phyloP scores from a whole-genome alignment of 768 basidiomycete species.

The Tylopilus vinaceipallidus region DNA sequence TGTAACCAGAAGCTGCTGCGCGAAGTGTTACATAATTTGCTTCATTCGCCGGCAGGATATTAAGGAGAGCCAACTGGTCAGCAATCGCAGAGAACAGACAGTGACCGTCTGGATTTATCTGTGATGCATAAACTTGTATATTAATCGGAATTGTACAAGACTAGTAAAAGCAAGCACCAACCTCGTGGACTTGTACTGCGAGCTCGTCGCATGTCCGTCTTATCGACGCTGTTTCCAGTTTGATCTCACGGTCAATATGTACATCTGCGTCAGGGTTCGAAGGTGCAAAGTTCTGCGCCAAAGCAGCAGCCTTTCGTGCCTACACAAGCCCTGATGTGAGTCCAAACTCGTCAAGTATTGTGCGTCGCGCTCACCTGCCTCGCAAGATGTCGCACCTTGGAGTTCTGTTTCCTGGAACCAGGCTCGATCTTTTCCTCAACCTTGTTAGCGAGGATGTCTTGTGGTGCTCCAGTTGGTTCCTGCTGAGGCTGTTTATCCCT shows the following conservation, averaged over 20 bases:
- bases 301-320: conserved; percentile 70
- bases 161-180: conserved; percentile 25
- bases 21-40: conserved; percentile 65
- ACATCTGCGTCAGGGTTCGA: conserved; percentile 61
- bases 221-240: conserved; percentile 67
- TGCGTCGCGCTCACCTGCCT: conserved; percentile 55
- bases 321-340: conserved; percentile 28
- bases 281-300: conserved; percentile 51
- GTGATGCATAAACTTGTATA: conserved; percentile 1
- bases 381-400: conserved; percentile 65
- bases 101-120: conserved; percentile 95
- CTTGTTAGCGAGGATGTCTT: conserved; percentile 34
- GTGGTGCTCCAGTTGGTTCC: conserved; percentile 47
- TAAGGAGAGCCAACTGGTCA: conserved; percentile 81
- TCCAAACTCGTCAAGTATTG: background rate
- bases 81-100: conserved; percentile 94
- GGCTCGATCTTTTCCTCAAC: conserved; percentile 17
- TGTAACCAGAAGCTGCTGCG: conserved; percentile 73
- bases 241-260: conserved; percentile 59
- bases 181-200: conserved; percentile 66
- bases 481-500: conserved; percentile 48
- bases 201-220: conserved; percentile 60
- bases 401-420: conserved; percentile 45
- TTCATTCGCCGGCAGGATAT: conserved; percentile 54
- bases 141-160: background rate